Conservation (phyloP, 805 yeast genomes). For the Wickerhamiella slavikovae region DNA sequence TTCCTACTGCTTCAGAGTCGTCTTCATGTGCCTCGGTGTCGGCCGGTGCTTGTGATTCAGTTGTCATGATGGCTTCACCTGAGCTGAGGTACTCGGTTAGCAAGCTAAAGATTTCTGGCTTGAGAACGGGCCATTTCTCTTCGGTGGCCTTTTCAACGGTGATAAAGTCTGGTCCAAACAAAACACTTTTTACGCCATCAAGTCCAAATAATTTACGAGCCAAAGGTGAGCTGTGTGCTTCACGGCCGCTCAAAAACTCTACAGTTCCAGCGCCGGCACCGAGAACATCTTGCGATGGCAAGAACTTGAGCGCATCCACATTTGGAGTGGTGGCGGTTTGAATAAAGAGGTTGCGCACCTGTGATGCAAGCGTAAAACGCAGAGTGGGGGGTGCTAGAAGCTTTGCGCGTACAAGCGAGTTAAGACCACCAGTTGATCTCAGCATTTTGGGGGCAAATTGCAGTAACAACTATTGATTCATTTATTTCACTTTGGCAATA, state of each 20-base stretch:
- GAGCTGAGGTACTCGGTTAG: slow-evolving; percentile 26
- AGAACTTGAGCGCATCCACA: slow-evolving; percentile 64
- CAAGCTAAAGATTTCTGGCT: slow-evolving; percentile 35
- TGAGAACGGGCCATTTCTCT: slow-evolving; percentile 50
- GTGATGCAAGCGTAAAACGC: too few species aligned
- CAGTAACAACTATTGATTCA: too few species aligned
- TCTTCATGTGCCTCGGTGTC: slow-evolving; percentile 35
- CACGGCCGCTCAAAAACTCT: slow-evolving; percentile 57
- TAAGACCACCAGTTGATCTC: too few species aligned
- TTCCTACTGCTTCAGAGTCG: slow-evolving; percentile 60
- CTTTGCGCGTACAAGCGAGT: background rate
- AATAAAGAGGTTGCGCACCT: slow-evolving; percentile 21
- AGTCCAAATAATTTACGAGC: slow-evolving; percentile 55
- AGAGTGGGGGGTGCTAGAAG: background rate
- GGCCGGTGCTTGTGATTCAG: slow-evolving; percentile 17
- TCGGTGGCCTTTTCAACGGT: slow-evolving; percentile 49
- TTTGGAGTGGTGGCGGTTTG: slow-evolving; percentile 78
- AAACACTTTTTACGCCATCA: slow-evolving; percentile 55
- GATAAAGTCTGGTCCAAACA: slow-evolving; percentile 70
- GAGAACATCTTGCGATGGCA: slow-evolving; percentile 53
- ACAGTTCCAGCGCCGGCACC: slow-evolving; percentile 38
- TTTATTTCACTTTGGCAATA: too few species aligned
- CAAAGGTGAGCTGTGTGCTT: slow-evolving; percentile 54
- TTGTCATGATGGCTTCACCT: slow-evolving; percentile 31
- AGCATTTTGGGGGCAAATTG: too few species aligned